Base-by-base conservation (phyloP, 495 filamentous ascomycete species). In the Parachaetomium inaequale region DNA sequence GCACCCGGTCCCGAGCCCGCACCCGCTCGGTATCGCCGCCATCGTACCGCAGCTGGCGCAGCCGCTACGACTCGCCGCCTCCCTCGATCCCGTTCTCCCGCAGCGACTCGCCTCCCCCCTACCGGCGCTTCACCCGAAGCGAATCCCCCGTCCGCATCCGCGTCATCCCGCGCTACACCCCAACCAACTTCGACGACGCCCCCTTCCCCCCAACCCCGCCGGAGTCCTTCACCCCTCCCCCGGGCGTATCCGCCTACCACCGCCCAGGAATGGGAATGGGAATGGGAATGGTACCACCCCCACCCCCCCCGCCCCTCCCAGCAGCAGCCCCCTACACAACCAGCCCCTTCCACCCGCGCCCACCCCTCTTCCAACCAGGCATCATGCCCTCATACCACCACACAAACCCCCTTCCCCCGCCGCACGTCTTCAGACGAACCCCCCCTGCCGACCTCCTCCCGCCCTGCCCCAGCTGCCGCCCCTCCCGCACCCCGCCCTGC, bases 171-270 rank as follows among this genome's bases (percentile, higher is more conserved):
- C 29, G 58, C 29, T 57, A 32, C 58, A n/a, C 31, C 26, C 21
- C 34, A 3, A 29, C 15, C 38, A 0, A 7, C 34, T 32, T 43
- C 25, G 58, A 60, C 25, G 49, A 53, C 36, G 17, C 23, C 7
- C 25, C 49, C 19, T 64, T 52, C 50, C 17, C 57, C 11, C 63
- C 63, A 10, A 61, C 58, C 12, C 63, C 63, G 4, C 58, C 51
- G 0, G 58, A 56, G n/a, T 56, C 57, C 14, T 64, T 26, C 52
- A 65, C 52, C 17, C 63, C 63, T 4, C 62, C 62, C 2, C 62
- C 62, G 2, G 49, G n/a, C 14, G 55, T 64, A 6, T 63, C 61
- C 3, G 55, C 47, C 4, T 63, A 64, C 50, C 17, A 40, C n/a
- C 36, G 62, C 23, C 62, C 55, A 1, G 49, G 14, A 3, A 50